Conservation (phyloP, 2,329 filamentous ascomycete species). For the Chaetomiaceae sp. region DNA sequence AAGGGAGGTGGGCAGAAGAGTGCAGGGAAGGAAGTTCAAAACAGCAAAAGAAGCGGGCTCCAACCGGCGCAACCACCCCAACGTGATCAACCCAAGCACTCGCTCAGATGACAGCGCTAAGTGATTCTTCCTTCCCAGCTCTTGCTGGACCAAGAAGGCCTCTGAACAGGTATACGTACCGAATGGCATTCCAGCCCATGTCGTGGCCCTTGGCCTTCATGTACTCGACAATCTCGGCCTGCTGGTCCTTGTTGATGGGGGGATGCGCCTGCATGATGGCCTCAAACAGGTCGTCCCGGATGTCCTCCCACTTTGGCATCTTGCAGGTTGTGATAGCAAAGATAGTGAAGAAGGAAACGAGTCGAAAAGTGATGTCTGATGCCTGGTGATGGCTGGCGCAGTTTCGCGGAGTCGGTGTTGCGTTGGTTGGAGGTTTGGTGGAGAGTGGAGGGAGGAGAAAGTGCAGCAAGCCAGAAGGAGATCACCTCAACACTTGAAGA, state of each 20-base stretch:
- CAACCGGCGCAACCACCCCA: too few relatives aligned
- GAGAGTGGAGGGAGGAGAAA: background rate
- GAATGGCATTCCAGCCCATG: conserved; percentile 35
- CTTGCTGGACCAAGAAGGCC: background rate
- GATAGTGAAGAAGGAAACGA: background rate
- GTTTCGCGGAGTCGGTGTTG: background rate
- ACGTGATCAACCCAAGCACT: background rate
- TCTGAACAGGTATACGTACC: conserved; percentile 27
- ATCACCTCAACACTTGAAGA: background rate
- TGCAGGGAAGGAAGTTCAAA: background rate
- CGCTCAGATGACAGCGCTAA: background rate
- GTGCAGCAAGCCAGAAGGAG: background rate
- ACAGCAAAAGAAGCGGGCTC: background rate
- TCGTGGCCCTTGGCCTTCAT: conserved; percentile 27
- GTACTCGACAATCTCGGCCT: conserved; percentile 23
- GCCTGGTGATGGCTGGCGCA: background rate
- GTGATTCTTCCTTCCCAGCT: background rate
- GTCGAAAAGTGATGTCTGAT: background rate
- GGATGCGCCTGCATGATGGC: conserved; percentile 24
- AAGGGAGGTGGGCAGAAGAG: background rate
- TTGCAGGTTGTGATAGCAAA: background rate
- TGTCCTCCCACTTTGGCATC: conserved; percentile 32
- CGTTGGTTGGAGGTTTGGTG: background rate
- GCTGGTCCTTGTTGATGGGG: conserved; percentile 25
- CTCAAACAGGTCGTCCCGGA: conserved; percentile 29